A percentile compares a stretch with the other conserved stretches of the same genome.
Evolutionary conservation across 2,329 filamentous ascomycete genomes (phyloP).

Genomic region (Aspergillus puulaauensis): DNA sequence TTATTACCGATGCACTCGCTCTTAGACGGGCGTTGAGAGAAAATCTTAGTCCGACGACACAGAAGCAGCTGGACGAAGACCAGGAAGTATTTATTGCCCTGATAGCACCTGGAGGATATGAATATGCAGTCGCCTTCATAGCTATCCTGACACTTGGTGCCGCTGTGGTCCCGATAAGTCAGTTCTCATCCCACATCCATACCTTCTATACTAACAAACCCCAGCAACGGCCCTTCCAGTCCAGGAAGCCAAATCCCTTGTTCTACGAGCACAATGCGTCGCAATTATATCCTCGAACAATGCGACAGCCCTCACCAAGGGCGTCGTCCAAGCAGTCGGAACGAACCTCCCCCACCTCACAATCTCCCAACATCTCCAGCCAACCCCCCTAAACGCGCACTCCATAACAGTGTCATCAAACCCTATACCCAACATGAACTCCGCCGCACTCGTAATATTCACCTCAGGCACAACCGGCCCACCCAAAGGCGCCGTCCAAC

Average conservation of each 20-base stretch:
- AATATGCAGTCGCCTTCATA: constrained; percentile 36
- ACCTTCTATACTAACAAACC: background rate
- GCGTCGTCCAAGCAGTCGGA: background rate
- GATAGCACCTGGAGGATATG: constrained; percentile 36
- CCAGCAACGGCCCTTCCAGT: constrained; percentile 27
- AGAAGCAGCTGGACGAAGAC: constrained; percentile 22
- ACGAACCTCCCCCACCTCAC: background rate
- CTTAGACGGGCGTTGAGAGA: constrained; percentile 24
- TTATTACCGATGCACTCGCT: constrained; percentile 32
- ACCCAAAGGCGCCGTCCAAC: constrained; percentile 40
- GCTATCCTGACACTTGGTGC: constrained; percentile 35
- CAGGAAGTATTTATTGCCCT: constrained; percentile 36
- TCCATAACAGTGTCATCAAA: constrained; percentile 29
- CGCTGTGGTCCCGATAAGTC: constrained; percentile 36
- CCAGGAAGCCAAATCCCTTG: constrained; percentile 34
- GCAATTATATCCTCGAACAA: constrained; percentile 24
- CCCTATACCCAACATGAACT: constrained; percentile 29
- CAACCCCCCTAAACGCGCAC: background rate
- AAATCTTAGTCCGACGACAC: constrained; percentile 14
- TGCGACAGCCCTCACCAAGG: constrained; percentile 8
- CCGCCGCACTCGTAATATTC: constrained; percentile 36
- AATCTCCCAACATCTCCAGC: background rate
- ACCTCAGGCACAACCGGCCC: constrained; percentile 39
- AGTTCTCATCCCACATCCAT: background rate
- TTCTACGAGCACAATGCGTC: constrained; percentile 22